phyloP scores from a whole-genome alignment of 1,139 yeast genomes.

The Yamadazyma jaroonii region DNA sequence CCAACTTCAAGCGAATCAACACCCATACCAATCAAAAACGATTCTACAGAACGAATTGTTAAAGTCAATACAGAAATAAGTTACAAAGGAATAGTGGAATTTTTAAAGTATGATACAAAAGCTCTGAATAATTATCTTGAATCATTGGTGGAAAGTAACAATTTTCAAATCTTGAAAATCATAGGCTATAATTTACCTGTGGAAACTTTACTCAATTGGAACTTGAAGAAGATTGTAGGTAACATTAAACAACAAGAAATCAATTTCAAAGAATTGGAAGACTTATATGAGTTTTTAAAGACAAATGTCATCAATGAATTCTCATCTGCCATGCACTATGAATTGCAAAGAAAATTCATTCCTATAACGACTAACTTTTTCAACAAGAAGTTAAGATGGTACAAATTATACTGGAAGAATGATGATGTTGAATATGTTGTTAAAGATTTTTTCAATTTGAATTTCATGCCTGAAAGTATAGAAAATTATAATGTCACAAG shows the following conservation, averaged over 20 bases:
- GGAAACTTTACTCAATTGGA: conserved; percentile 22
- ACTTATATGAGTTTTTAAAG: conserved; percentile 17
- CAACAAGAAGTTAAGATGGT: conserved; percentile 35
- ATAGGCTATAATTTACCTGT: conserved; percentile 25
- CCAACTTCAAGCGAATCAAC: conserved; percentile 35
- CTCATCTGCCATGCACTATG: conserved; percentile 34
- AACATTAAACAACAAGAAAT: conserved; percentile 12
- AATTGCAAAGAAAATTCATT: conserved; percentile 33
- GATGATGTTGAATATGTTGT: conserved; percentile 47
- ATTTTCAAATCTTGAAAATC: conserved; percentile 33
- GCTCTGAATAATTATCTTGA: conserved; percentile 32
- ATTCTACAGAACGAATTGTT: conserved; percentile 23
- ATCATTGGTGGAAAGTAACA: conserved; percentile 32
- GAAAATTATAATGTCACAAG: conserved; percentile 36
- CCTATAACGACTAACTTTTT: conserved; percentile 33
- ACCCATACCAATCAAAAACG: conserved; percentile 21
- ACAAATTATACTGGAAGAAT: conserved; percentile 42
- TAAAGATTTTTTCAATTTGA: conserved; percentile 34
- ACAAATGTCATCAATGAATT: conserved; percentile 25
- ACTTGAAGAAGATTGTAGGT: conserved; percentile 21
- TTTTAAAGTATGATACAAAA: conserved; percentile 28
- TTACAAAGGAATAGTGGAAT: conserved; percentile 29
- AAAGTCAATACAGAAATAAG: conserved; percentile 34
- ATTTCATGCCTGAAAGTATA: conserved; percentile 40
- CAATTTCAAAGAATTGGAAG: conserved; percentile 10